Percentiles rank a stretch among this genome's conserved stretches.
Conservation (phyloP, 2,329 filamentous ascomycete species). For the Escovopsis weberi region DNA sequence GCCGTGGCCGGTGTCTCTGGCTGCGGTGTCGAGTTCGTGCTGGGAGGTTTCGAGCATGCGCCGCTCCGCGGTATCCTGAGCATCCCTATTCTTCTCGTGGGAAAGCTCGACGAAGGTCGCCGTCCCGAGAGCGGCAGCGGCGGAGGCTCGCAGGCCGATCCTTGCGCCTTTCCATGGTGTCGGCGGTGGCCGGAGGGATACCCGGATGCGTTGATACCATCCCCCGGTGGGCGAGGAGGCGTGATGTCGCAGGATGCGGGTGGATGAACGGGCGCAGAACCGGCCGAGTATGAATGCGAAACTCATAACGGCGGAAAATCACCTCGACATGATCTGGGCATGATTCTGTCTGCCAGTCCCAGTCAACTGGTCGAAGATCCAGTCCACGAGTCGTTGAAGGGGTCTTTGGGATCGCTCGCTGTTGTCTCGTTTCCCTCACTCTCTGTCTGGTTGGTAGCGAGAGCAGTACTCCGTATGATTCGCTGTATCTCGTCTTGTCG, state of each 20-base stretch:
- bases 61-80: constrained; percentile 55
- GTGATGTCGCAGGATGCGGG: constrained; percentile 14
- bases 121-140: constrained; percentile 32
- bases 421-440: no score
- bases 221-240: constrained; percentile 4
- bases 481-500: no score
- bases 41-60: constrained; percentile 78
- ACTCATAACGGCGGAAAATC: constrained; percentile 28
- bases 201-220: constrained; percentile 1
- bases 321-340: constrained; percentile 1
- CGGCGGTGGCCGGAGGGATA: constrained; percentile 8
- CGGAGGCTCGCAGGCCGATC: constrained; percentile 24
- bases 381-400: no score
- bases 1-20: constrained; percentile 47
- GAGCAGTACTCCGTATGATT: no score
- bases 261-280: constrained; percentile 25
- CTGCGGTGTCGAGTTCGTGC: constrained; percentile 57
- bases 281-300: constrained; percentile 27
- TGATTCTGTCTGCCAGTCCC: not conserved
- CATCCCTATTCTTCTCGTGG: constrained; percentile 35
- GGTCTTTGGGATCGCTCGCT: not conserved
- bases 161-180: constrained; percentile 14
- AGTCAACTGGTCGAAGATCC: not conserved
- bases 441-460: no score
- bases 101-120: constrained; percentile 44